Evolutionary conservation across 2,329 filamentous ascomycete genomes (phyloP).

Genomic region (Colletotrichum aenigma): DNA sequence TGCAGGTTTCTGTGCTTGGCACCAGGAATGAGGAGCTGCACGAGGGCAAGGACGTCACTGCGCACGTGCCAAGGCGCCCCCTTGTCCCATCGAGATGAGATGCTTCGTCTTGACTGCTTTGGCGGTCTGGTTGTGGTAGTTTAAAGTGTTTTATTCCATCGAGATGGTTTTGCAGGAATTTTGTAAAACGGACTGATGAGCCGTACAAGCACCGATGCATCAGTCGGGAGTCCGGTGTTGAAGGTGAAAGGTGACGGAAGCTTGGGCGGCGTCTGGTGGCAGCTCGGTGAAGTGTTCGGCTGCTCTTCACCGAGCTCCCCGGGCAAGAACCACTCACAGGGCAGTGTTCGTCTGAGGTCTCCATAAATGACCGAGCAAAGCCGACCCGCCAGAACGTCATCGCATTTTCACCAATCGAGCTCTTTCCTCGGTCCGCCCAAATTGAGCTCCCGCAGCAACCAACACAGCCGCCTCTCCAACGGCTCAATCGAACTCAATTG

Average conservation of each 20-base stretch:
- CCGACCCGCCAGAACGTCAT: constrained; percentile 16
- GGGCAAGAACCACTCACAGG: background rate
- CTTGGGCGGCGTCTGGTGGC: background rate
- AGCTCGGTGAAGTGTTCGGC: background rate
- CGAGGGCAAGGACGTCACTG: constrained; percentile 14
- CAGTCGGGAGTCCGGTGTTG: background rate
- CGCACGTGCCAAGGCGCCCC: constrained; percentile 9
- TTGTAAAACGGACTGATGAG: background rate
- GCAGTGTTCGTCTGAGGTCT: background rate
- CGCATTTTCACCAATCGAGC: constrained; percentile 9
- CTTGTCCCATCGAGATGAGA: background rate
- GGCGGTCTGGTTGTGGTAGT: background rate
- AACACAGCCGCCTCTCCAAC: background rate
- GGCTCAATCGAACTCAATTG: background rate
- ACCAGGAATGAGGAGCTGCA: background rate
- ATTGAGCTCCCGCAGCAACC: background rate
- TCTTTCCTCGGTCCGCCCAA: constrained; percentile 8
- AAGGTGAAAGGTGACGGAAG: background rate
- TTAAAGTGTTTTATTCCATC: background rate
- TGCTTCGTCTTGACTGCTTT: background rate
- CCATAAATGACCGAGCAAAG: constrained; percentile 17
- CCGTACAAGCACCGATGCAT: background rate
- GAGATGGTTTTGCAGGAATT: background rate
- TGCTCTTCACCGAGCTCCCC: background rate
- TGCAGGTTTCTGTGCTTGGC: background rate